phyloP scores from a whole-genome alignment of 108 stramenopile genomes.

The Seminavis robusta region DNA sequence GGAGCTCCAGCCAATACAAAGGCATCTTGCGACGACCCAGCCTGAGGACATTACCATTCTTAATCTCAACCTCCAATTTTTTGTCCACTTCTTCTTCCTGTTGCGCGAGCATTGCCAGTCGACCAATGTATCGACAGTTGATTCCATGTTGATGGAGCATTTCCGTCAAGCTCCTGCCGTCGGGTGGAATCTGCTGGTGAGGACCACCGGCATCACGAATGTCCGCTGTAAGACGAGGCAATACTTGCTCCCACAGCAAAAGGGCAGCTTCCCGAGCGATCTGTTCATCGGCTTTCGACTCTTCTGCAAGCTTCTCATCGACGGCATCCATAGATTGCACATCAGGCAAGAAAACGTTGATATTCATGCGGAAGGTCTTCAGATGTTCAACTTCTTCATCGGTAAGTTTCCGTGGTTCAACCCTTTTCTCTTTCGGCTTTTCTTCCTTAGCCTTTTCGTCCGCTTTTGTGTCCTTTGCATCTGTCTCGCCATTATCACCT shows the following conservation, averaged over 20 bases:
- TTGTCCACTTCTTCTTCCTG: conserved; percentile 74
- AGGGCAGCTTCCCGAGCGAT: conserved; percentile 63
- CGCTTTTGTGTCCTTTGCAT: conserved; percentile 39
- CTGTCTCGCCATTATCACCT: conserved; percentile 3
- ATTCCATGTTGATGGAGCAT: conserved; percentile 88
- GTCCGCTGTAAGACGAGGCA: conserved; percentile 74
- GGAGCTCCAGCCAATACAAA: conserved; percentile 87
- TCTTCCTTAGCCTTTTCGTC: conserved; percentile 16
- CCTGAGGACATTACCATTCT: conserved; percentile 28
- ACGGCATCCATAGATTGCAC: conserved; percentile 54
- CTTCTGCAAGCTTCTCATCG: conserved; percentile 45
- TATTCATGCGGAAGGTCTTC: conserved; percentile 70
- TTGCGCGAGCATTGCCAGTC: conserved; percentile 73
- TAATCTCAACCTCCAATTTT: conserved; percentile 36
- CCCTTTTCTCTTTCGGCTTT: too few relatives aligned
- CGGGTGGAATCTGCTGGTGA: conserved; percentile 54
- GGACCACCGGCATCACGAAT: conserved; percentile 59
- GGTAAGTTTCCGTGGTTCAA: conserved; percentile 31
- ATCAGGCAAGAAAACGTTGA: conserved; percentile 90
- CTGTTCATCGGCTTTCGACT: conserved; percentile 83
- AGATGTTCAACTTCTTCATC: conserved; percentile 73
- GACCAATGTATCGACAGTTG: conserved; percentile 95
- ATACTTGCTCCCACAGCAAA: conserved; percentile 79
- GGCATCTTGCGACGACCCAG: conserved; percentile 72
- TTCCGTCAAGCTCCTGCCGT: conserved; percentile 81